Conservation (phyloP, 164 flowering plant species). For the Euptelea pleiosperma region DNA sequence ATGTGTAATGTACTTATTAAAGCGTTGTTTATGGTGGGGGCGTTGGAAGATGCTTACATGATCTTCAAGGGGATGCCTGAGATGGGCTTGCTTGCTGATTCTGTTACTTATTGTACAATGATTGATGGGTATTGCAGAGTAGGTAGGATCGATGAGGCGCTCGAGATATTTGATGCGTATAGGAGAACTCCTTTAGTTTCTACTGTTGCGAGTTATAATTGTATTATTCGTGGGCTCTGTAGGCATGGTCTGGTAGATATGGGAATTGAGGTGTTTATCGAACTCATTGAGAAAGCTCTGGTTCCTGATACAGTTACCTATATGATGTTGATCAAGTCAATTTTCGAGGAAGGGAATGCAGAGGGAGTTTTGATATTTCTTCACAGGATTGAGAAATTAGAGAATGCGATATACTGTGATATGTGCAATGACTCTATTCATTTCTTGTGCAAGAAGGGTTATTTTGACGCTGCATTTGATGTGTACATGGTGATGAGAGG, state of each 20-base stretch:
- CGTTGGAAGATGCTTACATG: constrained; percentile 50
- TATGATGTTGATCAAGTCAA: constrained; percentile 37
- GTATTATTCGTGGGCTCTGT: constrained; percentile 59
- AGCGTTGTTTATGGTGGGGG: constrained; percentile 69
- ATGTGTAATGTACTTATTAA: constrained; percentile 69
- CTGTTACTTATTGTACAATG: constrained; percentile 59
- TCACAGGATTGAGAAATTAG: constrained; percentile 30
- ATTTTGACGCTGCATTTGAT: constrained; percentile 36
- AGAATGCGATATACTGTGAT: constrained; percentile 16
- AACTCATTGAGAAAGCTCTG: constrained; percentile 42
- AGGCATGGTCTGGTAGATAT: constrained; percentile 47
- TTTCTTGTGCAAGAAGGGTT: constrained; percentile 52
- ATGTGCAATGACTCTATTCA: constrained; percentile 43
- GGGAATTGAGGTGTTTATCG: constrained; percentile 59
- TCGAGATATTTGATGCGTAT: constrained; percentile 63
- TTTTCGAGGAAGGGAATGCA: constrained; percentile 33
- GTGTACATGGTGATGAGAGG: constrained; percentile 39
- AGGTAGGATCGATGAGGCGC: constrained; percentile 62
- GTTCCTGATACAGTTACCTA: constrained; percentile 30
- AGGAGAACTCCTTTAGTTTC: constrained; percentile 29
- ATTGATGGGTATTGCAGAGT: constrained; percentile 64
- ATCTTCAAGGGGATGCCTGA: constrained; percentile 46
- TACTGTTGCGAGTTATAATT: constrained; percentile 43
- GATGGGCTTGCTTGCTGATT: constrained; percentile 45
- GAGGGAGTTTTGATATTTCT: constrained; percentile 46